Base-by-base conservation (phyloP, 2,329 filamentous ascomycete species). In the Cucurbitaria berberidis region DNA sequence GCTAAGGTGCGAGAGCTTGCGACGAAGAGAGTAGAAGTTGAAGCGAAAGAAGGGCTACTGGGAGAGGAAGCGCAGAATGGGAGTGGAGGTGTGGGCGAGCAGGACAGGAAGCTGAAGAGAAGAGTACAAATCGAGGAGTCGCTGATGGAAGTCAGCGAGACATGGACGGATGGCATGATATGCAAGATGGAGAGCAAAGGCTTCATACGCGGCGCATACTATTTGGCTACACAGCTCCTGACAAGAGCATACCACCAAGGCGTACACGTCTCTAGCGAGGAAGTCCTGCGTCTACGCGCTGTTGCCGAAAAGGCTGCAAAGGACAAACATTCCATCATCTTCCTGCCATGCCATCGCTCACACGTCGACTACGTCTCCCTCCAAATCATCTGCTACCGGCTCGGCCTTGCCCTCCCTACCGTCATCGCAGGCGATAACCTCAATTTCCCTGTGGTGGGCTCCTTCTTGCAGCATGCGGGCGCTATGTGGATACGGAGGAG, bases 121-220 rank as follows among this genome's bases (percentile, higher is more conserved):
- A 81, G 95, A 45, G 83, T 86, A 45, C 86, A 89, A 64, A 85
- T 98, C 50, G 87, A 92, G 68, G 80, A 81, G 32, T 88, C 88
- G 52, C 79, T 99, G 40, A 82, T 86, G 48, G 87, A 96, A 69
- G 88, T 97, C 4, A 89, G 91, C 3, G 91, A 95, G 59, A 87
- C 89, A 61, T 88, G 95, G 84, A 91, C 92, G 21, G 91, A 96
- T 70, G 86, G 89, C 59, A 98, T 99, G 95, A 97, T 99, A 57
- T 98, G 93, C 84, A 99, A 99, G 77, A 93, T 98, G 83, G 95
- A 99, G 76, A 96, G 89, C 80, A 96, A 93, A 72, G 81, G 85
- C 2, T 98, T 98, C 70, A 96, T 99, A 63, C 82, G 95, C 43
- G 86, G 91, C 21, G 93, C 95, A 41, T 98, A 98, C 73, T 99